Evolutionary conservation across 139 green algal species (phyloP), one percentile per base, ranked within the genome.

Genomic region (Closterium sp.): DNA sequence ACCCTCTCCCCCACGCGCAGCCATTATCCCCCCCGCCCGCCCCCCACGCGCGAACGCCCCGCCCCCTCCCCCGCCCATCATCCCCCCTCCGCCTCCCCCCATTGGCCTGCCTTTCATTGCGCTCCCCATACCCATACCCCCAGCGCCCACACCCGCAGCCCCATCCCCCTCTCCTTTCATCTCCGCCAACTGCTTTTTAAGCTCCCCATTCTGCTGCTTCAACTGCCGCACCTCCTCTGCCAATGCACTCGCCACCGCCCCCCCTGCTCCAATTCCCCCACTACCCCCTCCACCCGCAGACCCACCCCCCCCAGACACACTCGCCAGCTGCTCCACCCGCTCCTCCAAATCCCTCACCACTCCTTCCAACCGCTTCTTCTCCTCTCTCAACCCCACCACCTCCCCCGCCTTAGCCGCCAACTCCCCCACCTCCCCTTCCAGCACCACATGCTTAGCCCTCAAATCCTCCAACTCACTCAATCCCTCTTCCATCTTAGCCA

Each of bases 1-100:
- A 2, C 84, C 32, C 34, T 45, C 29, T 31, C 70, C 86, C 42
- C 86, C 62, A 1, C 38, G 32, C 2, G 45, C 42, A 0, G 89
- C 50, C 89, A 92, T 92, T 31, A 92, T 92, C 27, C 89, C 89
- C 70, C 89, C 89, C 84, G 31, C 28, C 84, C 84, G n/a, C 84
- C n/a, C n/a, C 22, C 84, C 84, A 0, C 84, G 84, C 0, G n/a
- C 84, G 22, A 87, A 87, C 27, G 84, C 84, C 0, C 84, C 84
- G 4, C 84, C 84, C 28, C 84, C 84, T 87, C 84, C 84, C 28
- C 84, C 84, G n/a, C 84, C 84, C 84, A 87, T 87, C n/a, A 87
- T 87, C 84, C 84, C 84, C 28, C 84, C 84, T 13, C 84, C 84
- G 84, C 84, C 84, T 30, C 84, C 84, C n/a, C 84, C 84, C 84